phyloP scores from a whole-genome alignment of 441 rosid species.

The Croton laevigatus region DNA sequence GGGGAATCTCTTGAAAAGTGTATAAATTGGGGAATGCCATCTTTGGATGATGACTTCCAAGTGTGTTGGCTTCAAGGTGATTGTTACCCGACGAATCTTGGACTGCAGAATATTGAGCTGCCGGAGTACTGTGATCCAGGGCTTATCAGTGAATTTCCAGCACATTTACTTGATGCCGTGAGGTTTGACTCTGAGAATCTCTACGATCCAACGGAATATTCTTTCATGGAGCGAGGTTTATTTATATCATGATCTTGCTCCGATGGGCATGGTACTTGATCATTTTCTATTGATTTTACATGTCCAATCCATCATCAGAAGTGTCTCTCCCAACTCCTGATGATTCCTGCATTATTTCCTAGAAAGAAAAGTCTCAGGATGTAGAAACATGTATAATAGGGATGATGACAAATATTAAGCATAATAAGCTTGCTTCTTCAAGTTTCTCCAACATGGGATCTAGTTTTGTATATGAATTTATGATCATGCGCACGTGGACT shows the following conservation, averaged over 20 bases:
- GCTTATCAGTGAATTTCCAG: constrained; percentile 45
- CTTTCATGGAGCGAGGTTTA: constrained; percentile 58
- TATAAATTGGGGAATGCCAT: constrained; percentile 34
- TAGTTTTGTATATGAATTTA: constrained; percentile 14
- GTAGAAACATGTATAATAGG: constrained; percentile 35
- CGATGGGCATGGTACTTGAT: constrained; percentile 9
- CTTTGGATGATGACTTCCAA: constrained; percentile 48
- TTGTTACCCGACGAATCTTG: constrained; percentile 43
- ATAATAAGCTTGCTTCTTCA: constrained; percentile 32
- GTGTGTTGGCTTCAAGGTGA: constrained; percentile 54
- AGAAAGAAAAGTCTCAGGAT: constrained; percentile 26
- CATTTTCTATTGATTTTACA: constrained; percentile 20
- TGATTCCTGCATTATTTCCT: constrained; percentile 34
- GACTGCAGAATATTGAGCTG: constrained; percentile 45
- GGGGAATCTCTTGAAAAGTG: constrained; percentile 35
- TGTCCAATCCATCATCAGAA: constrained; percentile 22
- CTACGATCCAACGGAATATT: constrained; percentile 60
- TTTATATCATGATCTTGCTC: constrained; percentile 52
- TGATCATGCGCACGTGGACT: neutral
- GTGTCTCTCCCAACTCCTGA: constrained; percentile 22
- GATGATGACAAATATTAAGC: constrained; percentile 28
- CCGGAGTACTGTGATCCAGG: constrained; percentile 40
- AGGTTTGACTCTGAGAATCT: constrained; percentile 62
- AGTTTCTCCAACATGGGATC: constrained; percentile 18
- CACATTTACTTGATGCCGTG: constrained; percentile 39